phyloP scores from a whole-genome alignment of 441 rosid species.

The Syzygium malaccense region DNA sequence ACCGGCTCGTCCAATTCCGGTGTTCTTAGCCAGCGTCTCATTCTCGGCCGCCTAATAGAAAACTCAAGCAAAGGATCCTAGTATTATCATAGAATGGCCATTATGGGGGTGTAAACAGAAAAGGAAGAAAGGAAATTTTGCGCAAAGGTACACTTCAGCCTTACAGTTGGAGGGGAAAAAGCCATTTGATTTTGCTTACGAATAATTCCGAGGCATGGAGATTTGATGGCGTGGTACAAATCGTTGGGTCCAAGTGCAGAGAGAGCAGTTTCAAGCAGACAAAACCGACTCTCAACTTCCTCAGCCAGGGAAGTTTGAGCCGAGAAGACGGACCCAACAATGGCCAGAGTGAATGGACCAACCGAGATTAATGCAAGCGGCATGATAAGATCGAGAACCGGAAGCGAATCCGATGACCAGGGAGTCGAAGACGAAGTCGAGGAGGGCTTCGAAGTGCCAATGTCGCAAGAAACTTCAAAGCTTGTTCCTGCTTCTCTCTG shows the following conservation, averaged over 20 bases:
- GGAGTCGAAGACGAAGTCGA: neutral
- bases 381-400: neutral
- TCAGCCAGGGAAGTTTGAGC: neutral
- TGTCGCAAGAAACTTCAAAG: neutral
- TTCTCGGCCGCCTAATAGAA: neutral
- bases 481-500: neutral
- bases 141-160: neutral
- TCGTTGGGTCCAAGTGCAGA: neutral
- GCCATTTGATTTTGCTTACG: too few species aligned
- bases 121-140: neutral
- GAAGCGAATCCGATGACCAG: neutral
- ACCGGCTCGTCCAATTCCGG: slow-evolving; percentile 1
- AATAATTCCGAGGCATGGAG: too few species aligned
- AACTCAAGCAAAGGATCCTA: neutral
- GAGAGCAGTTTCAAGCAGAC: neutral
- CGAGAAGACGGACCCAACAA: neutral
- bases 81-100: neutral
- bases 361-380: neutral
- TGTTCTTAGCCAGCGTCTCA: neutral
- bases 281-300: neutral
- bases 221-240: too few species aligned
- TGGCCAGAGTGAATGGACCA: neutral
- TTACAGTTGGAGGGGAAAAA: too few species aligned
- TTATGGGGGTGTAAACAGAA: neutral
- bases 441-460: neutral